Evolutionary conservation across 1,284 basidiomycete genomes (phyloP).

Genomic region (Cryptococcus sp.): DNA sequence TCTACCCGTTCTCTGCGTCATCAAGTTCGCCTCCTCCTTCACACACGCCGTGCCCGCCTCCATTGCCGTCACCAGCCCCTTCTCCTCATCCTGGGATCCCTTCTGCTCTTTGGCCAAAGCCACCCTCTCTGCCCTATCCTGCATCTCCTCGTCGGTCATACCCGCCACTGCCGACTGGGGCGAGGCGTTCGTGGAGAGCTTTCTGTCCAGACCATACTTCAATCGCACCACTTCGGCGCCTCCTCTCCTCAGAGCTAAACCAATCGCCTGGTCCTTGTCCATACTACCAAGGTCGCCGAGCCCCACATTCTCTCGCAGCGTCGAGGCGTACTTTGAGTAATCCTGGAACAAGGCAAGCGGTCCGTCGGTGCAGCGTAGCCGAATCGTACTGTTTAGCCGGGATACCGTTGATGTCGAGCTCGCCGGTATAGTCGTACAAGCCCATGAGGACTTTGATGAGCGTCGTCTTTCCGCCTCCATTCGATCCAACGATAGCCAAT

Average conservation of each 20-base stretch:
- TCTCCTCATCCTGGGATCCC: neutral
- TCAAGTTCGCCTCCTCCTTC: no score
- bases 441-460: slow-evolving; percentile 70
- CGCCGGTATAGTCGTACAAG: slow-evolving; percentile 56
- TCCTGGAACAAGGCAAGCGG: slow-evolving; percentile 75
- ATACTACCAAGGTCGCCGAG: neutral
- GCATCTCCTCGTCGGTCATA: no score
- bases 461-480: slow-evolving; percentile 61
- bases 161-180: no score
- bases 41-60: no score
- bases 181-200: no score
- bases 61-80: neutral
- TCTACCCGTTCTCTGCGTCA: no score
- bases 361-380: slow-evolving; percentile 62
- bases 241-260: slow-evolving; percentile 38
- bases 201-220: slow-evolving; percentile 20
- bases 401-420: slow-evolving; percentile 60
- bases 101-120: slow-evolving; percentile 11
- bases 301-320: slow-evolving; percentile 61
- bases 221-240: slow-evolving; percentile 52
- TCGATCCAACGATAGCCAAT: slow-evolving; percentile 67
- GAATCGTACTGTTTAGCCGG: slow-evolving; percentile 61
- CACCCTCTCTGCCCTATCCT: no score
- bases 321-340: slow-evolving; percentile 68
- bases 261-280: neutral